phyloP scores from a whole-genome alignment of 2,329 filamentous ascomycete genomes.

The Penicillium digitatum region DNA sequence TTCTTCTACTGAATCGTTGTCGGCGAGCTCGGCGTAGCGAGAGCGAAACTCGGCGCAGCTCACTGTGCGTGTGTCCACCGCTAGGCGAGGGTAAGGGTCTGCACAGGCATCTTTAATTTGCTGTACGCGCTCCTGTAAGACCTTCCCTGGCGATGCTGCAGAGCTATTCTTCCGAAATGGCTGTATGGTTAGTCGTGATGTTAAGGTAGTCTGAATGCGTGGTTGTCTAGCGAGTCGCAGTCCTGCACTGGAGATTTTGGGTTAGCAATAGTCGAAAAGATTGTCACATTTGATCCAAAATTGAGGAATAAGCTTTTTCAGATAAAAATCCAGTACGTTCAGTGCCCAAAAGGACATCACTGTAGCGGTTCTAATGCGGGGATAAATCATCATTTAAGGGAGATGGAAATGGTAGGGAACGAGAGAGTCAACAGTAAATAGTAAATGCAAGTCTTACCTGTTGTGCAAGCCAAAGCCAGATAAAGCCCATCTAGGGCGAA shows the following conservation, averaged over 20 bases:
- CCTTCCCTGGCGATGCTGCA: constrained; percentile 31
- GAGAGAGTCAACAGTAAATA: constrained; percentile 5
- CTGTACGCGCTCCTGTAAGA: constrained; percentile 36
- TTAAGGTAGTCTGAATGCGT: constrained; percentile 5
- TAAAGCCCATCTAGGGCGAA: constrained; percentile 36
- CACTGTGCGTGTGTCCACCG: constrained; percentile 28
- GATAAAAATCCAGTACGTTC: constrained; percentile 36
- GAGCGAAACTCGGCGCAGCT: constrained; percentile 37
- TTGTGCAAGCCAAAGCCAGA: constrained; percentile 26
- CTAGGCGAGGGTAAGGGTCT: constrained; percentile 40
- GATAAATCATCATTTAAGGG: constrained; percentile 43
- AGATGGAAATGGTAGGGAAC: neutral
- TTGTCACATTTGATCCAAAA: constrained; percentile 16
- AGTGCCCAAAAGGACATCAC: constrained; percentile 50
- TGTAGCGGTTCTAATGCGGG: constrained; percentile 63
- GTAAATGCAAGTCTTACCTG: constrained; percentile 34
- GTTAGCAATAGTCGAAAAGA: constrained; percentile 21
- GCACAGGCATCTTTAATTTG: constrained; percentile 35
- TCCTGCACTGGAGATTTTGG: constrained; percentile 25
- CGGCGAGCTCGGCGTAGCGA: constrained; percentile 36
- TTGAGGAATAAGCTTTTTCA: constrained; percentile 12
- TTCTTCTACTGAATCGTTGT: constrained; percentile 42
- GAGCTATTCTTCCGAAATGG: constrained; percentile 25
- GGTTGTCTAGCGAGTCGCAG: constrained; percentile 11
- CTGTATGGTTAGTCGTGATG: constrained; percentile 20